phyloP scores from a whole-genome alignment of 371 early-diverging fungal genomes.

The Furculomyces boomerangus region DNA sequence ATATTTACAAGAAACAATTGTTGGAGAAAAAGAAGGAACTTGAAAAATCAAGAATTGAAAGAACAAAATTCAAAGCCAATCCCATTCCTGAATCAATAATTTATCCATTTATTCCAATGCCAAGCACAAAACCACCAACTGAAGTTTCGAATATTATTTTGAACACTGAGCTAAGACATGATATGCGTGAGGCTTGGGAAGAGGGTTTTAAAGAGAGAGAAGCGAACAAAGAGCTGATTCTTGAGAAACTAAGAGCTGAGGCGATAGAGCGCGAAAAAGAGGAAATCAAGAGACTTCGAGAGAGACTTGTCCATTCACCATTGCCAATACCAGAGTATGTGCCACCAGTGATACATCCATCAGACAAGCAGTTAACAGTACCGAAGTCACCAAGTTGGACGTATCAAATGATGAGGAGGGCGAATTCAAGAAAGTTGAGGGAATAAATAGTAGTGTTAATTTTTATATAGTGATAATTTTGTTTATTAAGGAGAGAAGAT shows the following conservation, averaged over 20 bases:
- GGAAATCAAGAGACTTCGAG: conserved; percentile 26
- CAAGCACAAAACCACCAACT: conserved; percentile 28
- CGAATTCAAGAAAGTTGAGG: too few relatives aligned
- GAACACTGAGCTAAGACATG: conserved; percentile 29
- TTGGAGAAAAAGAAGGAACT: conserved; percentile 20
- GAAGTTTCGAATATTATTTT: conserved; percentile 25
- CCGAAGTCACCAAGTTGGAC: conserved; percentile 25
- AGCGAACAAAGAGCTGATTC: conserved; percentile 20
- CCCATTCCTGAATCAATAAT: conserved; percentile 26
- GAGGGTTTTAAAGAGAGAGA: conserved; percentile 22
- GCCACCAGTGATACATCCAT: conserved; percentile 25
- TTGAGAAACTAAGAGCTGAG: conserved; percentile 22
- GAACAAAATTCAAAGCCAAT: conserved; percentile 27
- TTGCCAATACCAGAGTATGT: conserved; percentile 33
- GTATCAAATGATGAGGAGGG: too few relatives aligned
- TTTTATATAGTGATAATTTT: too few relatives aligned
- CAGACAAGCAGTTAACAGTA: conserved; percentile 29
- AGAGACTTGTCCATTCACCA: conserved; percentile 30
- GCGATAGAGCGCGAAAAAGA: conserved; percentile 20
- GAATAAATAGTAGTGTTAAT: too few relatives aligned
- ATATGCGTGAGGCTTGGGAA: conserved; percentile 35
- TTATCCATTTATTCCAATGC: conserved; percentile 30
- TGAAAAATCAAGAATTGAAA: conserved; percentile 13
- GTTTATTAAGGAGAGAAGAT: too few relatives aligned
- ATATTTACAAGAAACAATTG: conserved; percentile 18